Evolutionary conservation across 768 basidiomycete genomes (phyloP), one percentile per base, ranked within the genome.

Genomic region (Lactifluus volemus): DNA sequence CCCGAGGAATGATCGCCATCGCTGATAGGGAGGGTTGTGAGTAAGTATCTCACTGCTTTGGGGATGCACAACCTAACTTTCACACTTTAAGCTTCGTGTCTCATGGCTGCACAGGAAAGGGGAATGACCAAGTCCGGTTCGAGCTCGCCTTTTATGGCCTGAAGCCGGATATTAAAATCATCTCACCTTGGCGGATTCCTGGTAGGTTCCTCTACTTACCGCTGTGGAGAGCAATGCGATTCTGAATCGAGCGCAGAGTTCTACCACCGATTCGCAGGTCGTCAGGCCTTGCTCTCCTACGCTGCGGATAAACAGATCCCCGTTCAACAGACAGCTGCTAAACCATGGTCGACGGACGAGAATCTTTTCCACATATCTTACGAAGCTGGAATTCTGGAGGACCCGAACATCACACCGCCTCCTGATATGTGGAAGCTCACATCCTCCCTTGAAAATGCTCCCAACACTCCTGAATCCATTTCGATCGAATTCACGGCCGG

Each of bases 331-430:
- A 99, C 97, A 49, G 82, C 89, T 11, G 82, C 95, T 58, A 98
- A 98, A 77, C 96, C 97, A 41, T 99, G 97, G 97, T 98, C 96
- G 3, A 99, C 97, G 6, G 96, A 99, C 73, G 97, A 98, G 77
- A 99, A 98, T 78, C 81, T 99, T 51, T 98, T 96, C 86, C 97
- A 99, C 79, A 99, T 98, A 76, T 98, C 97, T 17, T 99, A 98
- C 77, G 97, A 99, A 75, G 96, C 97, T 11, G 97, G 96, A 49
- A 98, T 99, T 73, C 85, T 99, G 65, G 97, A 99, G 74, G 89
- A 98, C 71, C 97, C 97, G 65, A 84, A 96, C 79, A 85, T 78
- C 61, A 98, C 93, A 5, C 97, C 97, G 55, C 96, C 96, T 17
- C 72, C 73, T 12, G 96, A 98, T 79, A 99, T 99, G 97, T 99